Evolutionary conservation across 108 stramenopile genomes (phyloP), one percentile per base, ranked within the genome.

Genomic region (Cyclotella distinguenda): DNA sequence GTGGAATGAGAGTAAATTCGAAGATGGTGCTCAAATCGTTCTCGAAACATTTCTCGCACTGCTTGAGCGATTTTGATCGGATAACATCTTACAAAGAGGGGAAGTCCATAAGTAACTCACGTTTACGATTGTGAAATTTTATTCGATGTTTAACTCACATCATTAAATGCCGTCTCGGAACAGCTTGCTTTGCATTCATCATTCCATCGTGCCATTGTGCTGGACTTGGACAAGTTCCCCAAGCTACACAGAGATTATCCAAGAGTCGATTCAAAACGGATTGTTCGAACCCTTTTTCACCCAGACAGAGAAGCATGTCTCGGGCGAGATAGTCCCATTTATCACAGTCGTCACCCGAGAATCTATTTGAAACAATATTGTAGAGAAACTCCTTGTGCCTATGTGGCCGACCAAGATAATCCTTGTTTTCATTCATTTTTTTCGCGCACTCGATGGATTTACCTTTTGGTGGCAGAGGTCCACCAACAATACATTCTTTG

Each of bases 261-360:
- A 91, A 74, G 19, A 94, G 49, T 18, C 63, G 57, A 5, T 61
- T 43, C 15, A 86, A 75, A 6, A 34, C 46, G 38, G 85, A 62
- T 34, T 82, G 56, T n/a, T 53, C 53, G 48, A 56, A 38, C 78
- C 86, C 23, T 59, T 46, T 18, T 43, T 54, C 10, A 58, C 53
- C 34, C 81, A 55, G 46, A 22, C 60, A 47, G 64, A 65, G 27
- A 82, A 82, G 27, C 72, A 55, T 36, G 76, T 97, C 96, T 38
- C 96, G 64, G 19, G 89, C 87, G 60, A 90, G 94, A 68, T 97
- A 97, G 68, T 97, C 97, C 23, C 95, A 81, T 53, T 97, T 97
- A 63, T 97, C 97, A 13, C 95, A 95, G 61, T 97, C 97, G 7
- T 96, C 66, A 2, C 97, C 97, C 8, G 67, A 79, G 59, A 88